Evolutionary conservation across 306 rosid species (phyloP), one percentile per base, ranked within the genome.

Genomic region (Betula pendula): DNA sequence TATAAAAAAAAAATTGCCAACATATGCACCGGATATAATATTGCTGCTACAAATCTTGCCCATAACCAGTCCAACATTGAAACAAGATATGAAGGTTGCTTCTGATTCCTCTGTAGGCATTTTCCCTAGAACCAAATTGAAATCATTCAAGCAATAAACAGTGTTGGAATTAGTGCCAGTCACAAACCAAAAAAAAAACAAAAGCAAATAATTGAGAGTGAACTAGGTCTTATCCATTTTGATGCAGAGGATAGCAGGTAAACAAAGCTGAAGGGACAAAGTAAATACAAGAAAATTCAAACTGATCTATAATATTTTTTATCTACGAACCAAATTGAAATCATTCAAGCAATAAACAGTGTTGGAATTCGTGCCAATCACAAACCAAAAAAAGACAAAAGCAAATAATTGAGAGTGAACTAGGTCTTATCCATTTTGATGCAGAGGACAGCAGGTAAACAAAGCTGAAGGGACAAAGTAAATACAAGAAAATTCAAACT

Each of bases 11-110:
- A n/a, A n/a, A n/a, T n/a, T 40, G 96, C 98, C 83, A 95, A 73
- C 80, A 82, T 35, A 88, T 95, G 98, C 73, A 90, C 45, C 22
- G 97, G 98, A 90, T 84, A 86, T 68, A 95, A 74, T 72, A 92
- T 77, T 75, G 89, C 81, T 47, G 91, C 93, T 33, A 81, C 58
- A 68, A 82, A 53, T 86, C 96, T 95, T 85, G 98, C 95, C 90
- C 96, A 88, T 71, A 90, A 56, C 92, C 89, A 95, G 10, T 95
- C 98, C 76, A 83, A 79, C 71, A 85, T 55, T 59, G 96, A 89
- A 80, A 43, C 77, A 50, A 85, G 75, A 81, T 75, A 72, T 0
- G 89, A 83, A 53, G 98, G 92, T 10, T 90, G 87, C 81, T 78
- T 86, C 74, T 44, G 87, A 78, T 85, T 77, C 85, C 74, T 89